A percentile compares a stretch with the other conserved stretches of the same genome.
Evolutionary conservation across 2,329 filamentous ascomycete genomes (phyloP).

Genomic region (Daldinia eschscholtzii): DNA sequence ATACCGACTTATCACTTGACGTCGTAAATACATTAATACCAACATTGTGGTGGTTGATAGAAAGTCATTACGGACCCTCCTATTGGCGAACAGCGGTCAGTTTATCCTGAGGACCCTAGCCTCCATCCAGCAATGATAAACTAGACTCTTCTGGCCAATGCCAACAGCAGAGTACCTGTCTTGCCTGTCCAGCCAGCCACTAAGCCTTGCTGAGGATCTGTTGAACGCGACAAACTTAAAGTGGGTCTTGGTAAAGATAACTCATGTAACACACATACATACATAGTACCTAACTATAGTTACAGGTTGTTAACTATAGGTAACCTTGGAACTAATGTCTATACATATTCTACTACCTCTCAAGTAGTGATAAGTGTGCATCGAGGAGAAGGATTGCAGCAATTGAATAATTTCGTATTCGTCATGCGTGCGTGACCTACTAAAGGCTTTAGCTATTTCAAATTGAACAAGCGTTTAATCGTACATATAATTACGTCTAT

Average conservation of each 20-base stretch:
- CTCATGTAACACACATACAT: slow-evolving; percentile 6
- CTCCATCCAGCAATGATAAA: slow-evolving; percentile 38
- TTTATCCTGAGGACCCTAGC: slow-evolving; percentile 35
- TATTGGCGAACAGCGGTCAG: slow-evolving; percentile 30
- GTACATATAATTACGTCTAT: slow-evolving; percentile 1
- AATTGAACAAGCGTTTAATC: not conserved
- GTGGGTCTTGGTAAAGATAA: slow-evolving; percentile 22
- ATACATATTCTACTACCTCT: slow-evolving; percentile 2
- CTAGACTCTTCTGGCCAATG: slow-evolving; percentile 38
- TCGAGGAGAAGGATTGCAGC: not conserved
- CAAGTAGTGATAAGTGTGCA: not conserved
- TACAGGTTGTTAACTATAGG: too few species aligned
- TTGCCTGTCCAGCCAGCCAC: slow-evolving; percentile 22
- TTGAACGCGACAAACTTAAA: slow-evolving; percentile 28
- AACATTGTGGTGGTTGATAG: slow-evolving; percentile 26
- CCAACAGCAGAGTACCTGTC: slow-evolving; percentile 12
- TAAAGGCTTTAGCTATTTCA: not conserved
- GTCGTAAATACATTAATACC: slow-evolving; percentile 26
- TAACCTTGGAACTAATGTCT: not conserved
- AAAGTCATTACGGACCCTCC: slow-evolving; percentile 28
- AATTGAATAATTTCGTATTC: slow-evolving; percentile 14
- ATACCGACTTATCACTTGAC: slow-evolving; percentile 23
- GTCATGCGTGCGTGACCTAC: not conserved
- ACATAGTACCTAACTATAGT: not conserved
- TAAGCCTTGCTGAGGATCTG: slow-evolving; percentile 41